A percentile compares a stretch with the other conserved stretches of the same genome.
Evolutionary conservation across 805 yeast genomes (phyloP).

Genomic region (Metschnikowia similis): DNA sequence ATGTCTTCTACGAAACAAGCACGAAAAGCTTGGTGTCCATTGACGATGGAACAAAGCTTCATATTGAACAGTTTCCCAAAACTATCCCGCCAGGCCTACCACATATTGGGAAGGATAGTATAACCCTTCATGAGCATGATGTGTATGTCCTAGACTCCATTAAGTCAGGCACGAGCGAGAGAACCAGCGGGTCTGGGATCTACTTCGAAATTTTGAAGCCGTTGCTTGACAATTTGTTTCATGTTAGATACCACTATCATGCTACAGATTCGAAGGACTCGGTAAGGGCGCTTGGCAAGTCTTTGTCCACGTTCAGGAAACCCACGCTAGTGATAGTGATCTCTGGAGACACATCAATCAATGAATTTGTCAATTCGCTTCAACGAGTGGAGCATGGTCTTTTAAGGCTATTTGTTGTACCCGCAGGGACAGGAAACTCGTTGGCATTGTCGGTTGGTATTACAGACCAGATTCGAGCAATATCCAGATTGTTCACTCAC

Average conservation of each 20-base stretch:
- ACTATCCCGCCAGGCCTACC: background rate
- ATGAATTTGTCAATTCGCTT: constrained; percentile 64
- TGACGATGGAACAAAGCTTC: background rate
- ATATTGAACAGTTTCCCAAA: background rate
- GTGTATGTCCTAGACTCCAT: constrained; percentile 45
- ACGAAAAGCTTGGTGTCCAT: background rate
- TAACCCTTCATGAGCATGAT: constrained; percentile 8
- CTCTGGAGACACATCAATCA: constrained; percentile 84
- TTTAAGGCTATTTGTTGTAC: constrained; percentile 42
- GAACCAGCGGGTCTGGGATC: constrained; percentile 27
- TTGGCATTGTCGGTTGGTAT: constrained; percentile 58
- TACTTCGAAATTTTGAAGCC: constrained; percentile 45
- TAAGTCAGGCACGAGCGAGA: constrained; percentile 43
- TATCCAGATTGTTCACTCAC: constrained; percentile 33
- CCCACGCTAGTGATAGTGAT: constrained; percentile 50
- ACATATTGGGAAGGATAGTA: background rate
- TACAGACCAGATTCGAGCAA: constrained; percentile 20
- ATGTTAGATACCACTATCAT: constrained; percentile 36
- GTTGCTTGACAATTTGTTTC: constrained; percentile 33
- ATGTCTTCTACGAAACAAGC: constrained; percentile 4
- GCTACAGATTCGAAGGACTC: constrained; percentile 39
- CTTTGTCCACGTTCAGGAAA: constrained; percentile 15
- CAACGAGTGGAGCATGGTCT: constrained; percentile 5
- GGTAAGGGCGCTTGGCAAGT: constrained; percentile 37
- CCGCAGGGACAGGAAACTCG: constrained; percentile 88